These are phyloP conservation scores for Microsporum audouinii DNA, from an alignment of 2,329 filamentous ascomycete species.

Conservation along the genomic window DNA sequence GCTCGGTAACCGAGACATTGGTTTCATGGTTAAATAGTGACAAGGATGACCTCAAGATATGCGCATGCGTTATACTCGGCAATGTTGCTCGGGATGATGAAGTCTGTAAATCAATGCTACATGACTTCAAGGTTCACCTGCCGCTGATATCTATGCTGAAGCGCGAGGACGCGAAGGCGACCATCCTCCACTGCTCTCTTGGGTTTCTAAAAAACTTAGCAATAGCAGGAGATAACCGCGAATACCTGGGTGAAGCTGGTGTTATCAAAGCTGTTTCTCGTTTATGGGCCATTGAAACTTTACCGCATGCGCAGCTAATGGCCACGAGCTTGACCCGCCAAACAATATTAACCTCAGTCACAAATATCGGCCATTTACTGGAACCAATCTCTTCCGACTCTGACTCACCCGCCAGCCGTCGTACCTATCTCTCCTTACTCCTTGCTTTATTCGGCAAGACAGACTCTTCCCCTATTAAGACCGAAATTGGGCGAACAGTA, in stretches of 20 bases:
- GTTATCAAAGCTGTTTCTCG: slow-evolving; percentile 30
- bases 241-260: slow-evolving; percentile 28
- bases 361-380: slow-evolving; percentile 30
- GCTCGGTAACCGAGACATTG: slow-evolving; percentile 26
- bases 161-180: slow-evolving; percentile 26
- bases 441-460: slow-evolving; percentile 33
- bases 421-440: slow-evolving; percentile 33
- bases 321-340: slow-evolving; percentile 33
- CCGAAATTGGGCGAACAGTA: slow-evolving; percentile 37
- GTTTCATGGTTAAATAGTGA: slow-evolving; percentile 30
- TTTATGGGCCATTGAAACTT: slow-evolving; percentile 32
- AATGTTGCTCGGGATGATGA: slow-evolving; percentile 37
- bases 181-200: slow-evolving; percentile 34
- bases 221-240: slow-evolving; percentile 33
- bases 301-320: slow-evolving; percentile 36
- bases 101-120: slow-evolving; percentile 32
- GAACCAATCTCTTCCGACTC: slow-evolving; percentile 21
- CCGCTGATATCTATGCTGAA: slow-evolving; percentile 32
- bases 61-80: slow-evolving; percentile 38
- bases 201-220: slow-evolving; percentile 40
- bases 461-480: slow-evolving; percentile 35
- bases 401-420: slow-evolving; percentile 20
- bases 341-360: slow-evolving; percentile 27
- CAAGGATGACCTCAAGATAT: slow-evolving; percentile 36
- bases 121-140: slow-evolving; percentile 29